Base-by-base conservation (phyloP, 305 asterid species). In the Solanum aculeatissimum region DNA sequence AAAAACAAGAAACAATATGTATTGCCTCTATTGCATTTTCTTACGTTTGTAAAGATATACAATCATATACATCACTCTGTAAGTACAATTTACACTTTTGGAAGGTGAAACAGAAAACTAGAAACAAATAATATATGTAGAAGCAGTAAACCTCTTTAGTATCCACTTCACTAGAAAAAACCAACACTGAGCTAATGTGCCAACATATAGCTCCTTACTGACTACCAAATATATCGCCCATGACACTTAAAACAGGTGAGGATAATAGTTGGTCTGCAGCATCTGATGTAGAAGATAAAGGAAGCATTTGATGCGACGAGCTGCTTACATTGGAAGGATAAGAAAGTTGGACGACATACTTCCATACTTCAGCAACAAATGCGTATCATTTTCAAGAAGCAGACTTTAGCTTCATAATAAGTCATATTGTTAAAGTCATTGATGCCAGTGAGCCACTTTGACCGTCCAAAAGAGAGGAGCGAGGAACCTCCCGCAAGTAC, bases 401-500 rank as follows among this genome's bases (percentile, higher is more conserved):
- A 16, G 25, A 29, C 65, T 77, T 49, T 18, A 53, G 75, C 86
- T 70, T 51, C 58, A 14, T 68, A 81, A 81, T 29, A 40, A 54
- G 15, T 80, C 86, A 92, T 74, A 91, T 81, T 65, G 86, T 89
- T 70, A 90, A 88, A 74, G 88, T 63, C 60, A 88, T 85, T 1
- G 86, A 81, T 29, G 91, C 81, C 32, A 86, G 70, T 4, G 90
- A 78, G 18, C 87, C 85, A 25, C 27, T 83, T 53, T 80, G 91
- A 80, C 88, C 88, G 82, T 90, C 90, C 83, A 90, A 58, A 40
- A 93, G 93, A 80, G 90, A 88, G 15, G 94, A 84, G 63, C 91
- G 99, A 84, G 91, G 88, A 77, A 96, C 80, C 89, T 95, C 97
- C 85, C 87, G 94, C 88, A 95, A 90, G 87, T 87, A 88, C 81